Evolutionary conservation across 208 protist species (phyloP).

Genomic region (Dictyostelium gargantuum): DNA sequence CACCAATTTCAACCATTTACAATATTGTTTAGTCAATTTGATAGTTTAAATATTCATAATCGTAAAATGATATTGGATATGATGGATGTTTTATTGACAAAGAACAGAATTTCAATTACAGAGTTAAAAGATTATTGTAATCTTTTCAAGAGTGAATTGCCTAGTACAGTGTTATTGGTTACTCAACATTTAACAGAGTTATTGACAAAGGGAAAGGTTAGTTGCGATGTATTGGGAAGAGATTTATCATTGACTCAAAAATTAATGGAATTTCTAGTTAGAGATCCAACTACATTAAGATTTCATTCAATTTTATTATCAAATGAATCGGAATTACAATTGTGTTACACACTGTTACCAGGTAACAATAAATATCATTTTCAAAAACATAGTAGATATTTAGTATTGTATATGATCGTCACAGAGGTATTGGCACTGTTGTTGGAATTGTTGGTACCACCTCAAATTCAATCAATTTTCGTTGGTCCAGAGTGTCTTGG

Average conservation of each 20-base stretch:
- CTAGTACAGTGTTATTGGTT: constrained; percentile 27
- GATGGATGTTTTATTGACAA: constrained; percentile 43
- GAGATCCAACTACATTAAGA: background rate
- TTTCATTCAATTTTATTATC: background rate
- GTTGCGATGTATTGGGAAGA: background rate
- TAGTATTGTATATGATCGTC: constrained; percentile 11
- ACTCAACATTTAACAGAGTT: constrained; percentile 38
- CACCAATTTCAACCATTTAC: constrained; percentile 54
- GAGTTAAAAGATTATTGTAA: constrained; percentile 8
- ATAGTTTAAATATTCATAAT: background rate
- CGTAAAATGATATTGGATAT: constrained; percentile 50
- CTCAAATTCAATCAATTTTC: constrained; percentile 1
- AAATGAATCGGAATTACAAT: background rate
- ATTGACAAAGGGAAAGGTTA: background rate
- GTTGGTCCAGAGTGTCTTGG: constrained; percentile 5
- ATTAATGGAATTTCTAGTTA: background rate
- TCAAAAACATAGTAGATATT: background rate
- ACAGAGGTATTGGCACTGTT: background rate
- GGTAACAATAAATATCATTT: background rate
- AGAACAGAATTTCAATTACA: background rate
- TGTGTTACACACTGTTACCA: background rate
- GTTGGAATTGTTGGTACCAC: background rate
- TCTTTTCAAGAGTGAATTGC: background rate
- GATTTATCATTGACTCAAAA: background rate
- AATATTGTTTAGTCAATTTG: constrained; percentile 57